A percentile compares a stretch with the other conserved stretches of the same genome.
phyloP scores from a whole-genome alignment of 495 filamentous ascomycete genomes.

The Haplographium delicatum region DNA sequence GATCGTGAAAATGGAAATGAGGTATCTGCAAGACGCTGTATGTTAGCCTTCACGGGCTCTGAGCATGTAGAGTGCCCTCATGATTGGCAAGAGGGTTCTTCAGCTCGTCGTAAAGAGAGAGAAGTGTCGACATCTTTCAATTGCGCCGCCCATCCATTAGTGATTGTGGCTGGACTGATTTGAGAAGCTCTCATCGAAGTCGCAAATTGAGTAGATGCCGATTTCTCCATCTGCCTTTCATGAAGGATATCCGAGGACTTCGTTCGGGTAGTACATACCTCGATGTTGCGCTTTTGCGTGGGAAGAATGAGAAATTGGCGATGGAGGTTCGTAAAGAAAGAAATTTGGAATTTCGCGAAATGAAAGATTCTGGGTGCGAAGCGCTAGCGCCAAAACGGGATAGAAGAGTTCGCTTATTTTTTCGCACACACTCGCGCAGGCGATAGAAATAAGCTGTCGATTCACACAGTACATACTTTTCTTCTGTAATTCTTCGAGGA shows the following conservation, averaged over 20 bases:
- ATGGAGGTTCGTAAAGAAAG: slow-evolving; percentile 1
- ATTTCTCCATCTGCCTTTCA: slow-evolving; percentile 30
- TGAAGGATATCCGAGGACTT: slow-evolving; percentile 20
- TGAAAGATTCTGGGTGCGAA: background rate
- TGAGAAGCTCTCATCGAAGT: background rate
- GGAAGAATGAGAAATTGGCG: slow-evolving; percentile 2
- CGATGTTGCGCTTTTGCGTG: slow-evolving; percentile 5
- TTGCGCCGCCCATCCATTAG: slow-evolving; percentile 8
- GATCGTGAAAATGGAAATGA: slow-evolving; percentile 62
- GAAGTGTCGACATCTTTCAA: slow-evolving; percentile 59
- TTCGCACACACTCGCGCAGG: background rate
- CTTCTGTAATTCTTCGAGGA: slow-evolving; percentile 21
- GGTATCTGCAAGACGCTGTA: slow-evolving; percentile 59
- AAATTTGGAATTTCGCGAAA: background rate
- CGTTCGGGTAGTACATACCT: slow-evolving; percentile 26
- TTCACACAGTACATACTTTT: background rate
- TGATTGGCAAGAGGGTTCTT: slow-evolving; percentile 73
- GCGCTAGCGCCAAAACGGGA: background rate
- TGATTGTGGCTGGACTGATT: background rate
- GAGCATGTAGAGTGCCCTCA: slow-evolving; percentile 94
- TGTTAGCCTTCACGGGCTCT: slow-evolving; percentile 81
- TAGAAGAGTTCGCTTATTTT: background rate
- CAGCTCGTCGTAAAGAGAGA: slow-evolving; percentile 72
- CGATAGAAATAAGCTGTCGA: background rate
- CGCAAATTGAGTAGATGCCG: slow-evolving; percentile 27